Evolutionary conservation across 768 basidiomycete genomes (phyloP).

Genomic region (Lactarius hengduanensis): DNA sequence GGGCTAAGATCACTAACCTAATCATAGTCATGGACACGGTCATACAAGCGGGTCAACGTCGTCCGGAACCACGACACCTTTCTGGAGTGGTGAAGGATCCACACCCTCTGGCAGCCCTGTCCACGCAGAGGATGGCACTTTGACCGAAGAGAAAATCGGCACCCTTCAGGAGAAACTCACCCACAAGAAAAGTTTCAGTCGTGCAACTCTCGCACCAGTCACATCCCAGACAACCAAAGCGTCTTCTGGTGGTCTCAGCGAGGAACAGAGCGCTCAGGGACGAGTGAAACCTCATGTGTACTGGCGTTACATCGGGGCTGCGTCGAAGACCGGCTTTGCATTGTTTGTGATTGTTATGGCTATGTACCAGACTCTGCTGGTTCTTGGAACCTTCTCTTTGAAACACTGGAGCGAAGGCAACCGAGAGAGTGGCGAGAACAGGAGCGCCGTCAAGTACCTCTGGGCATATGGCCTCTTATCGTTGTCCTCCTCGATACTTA

Average conservation of each 20-base stretch:
- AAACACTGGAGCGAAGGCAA: slow-evolving; percentile 84
- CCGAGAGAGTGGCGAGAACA: slow-evolving; percentile 52
- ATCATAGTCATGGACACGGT: slow-evolving; percentile 26
- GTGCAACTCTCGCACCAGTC: slow-evolving; percentile 49
- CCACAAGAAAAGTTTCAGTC: slow-evolving; percentile 56
- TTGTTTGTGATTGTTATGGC: slow-evolving; percentile 54
- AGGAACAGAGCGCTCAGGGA: slow-evolving; percentile 79
- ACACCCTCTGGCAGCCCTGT: slow-evolving; percentile 8
- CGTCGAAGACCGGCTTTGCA: slow-evolving; percentile 68
- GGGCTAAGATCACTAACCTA: neutral
- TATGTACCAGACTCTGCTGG: slow-evolving; percentile 55
- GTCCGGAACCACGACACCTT: slow-evolving; percentile 32
- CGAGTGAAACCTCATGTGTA: slow-evolving; percentile 79
- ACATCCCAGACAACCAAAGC: slow-evolving; percentile 40
- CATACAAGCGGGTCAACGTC: slow-evolving; percentile 18
- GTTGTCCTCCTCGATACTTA: slow-evolving; percentile 52
- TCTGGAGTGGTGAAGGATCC: slow-evolving; percentile 10
- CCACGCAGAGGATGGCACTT: slow-evolving; percentile 23
- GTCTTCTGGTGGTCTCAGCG: slow-evolving; percentile 48
- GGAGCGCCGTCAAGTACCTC: slow-evolving; percentile 57
- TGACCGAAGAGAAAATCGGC: slow-evolving; percentile 22
- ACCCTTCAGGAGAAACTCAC: slow-evolving; percentile 49
- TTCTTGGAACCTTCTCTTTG: slow-evolving; percentile 64
- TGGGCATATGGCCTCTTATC: slow-evolving; percentile 68
- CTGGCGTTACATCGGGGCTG: slow-evolving; percentile 71